Base-by-base conservation (phyloP, 1,284 basidiomycete genomes). In the Tylopilus sp. region DNA sequence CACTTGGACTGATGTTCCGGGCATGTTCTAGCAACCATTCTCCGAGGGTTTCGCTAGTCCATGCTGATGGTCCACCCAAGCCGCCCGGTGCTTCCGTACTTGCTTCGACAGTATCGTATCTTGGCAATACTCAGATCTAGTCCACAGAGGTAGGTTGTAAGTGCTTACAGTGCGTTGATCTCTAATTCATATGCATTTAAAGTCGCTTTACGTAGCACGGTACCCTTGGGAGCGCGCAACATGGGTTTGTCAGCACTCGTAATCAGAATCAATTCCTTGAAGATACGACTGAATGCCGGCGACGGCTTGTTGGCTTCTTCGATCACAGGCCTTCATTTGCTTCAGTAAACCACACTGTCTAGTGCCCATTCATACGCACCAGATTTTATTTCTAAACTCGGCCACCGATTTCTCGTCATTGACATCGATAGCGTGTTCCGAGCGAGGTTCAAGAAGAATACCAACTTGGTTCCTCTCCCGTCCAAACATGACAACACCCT, bases 401-500 rank as follows among this genome's bases (percentile, higher is more conserved):
- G 29, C 29, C 5, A 32, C 29, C 7, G 42, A 28, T 22, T 31
- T 22, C 3, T 17, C 42, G 10, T 43, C 42, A 4, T 15, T 10
- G 14, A 32, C 14, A 8, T 43, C 29, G 6, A 22, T 8, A 22
- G 13, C 13, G 14, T 43, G 14, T 14, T 31, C 20, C 7, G 29
- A 13, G 4, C 31, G 10, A 2, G 47, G 39, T 40, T 49, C 47
- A 5, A 49, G n/a, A n/a, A n/a, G n/a, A n/a, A n/a, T n/a, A n/a
- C 31, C 31, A 31, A 31, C 31, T 14, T 31, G 31, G 11, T 31
- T 31, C 14, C 31, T 51, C 22, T 46, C 58, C 1, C 58, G 56
- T 13, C 69, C 62, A 43, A 70, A 72, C 50, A 72, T 60, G 17
- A 57, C 58, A 0, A 54, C 55, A 0, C 57, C 58, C 0, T 50